Evolutionary conservation across 1,139 yeast species (phyloP), one percentile per base, ranked within the genome.

Genomic region (Candida albicans): DNA sequence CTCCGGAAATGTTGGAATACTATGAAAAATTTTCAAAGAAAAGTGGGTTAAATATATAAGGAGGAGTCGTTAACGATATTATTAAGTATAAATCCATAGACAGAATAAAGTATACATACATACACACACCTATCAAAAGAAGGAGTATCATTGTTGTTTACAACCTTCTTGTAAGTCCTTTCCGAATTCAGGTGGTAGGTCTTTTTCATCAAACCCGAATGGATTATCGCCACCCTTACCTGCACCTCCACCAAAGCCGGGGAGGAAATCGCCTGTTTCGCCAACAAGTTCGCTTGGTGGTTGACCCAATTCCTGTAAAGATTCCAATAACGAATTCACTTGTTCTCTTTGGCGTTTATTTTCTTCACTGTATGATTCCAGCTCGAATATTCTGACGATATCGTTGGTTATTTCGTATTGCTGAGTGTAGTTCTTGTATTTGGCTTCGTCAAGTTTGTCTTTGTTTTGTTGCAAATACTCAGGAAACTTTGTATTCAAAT

Each of bases 281-380:
- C 88, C 91, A 49, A 85, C 80, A 39, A 88, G 71, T 43, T 87
- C 95, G 25, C 77, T 65, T 3, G 99, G 99, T 0, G 96, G 96
- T 56, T 89, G 87, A 0, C 98, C 97, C 39, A 88, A 70, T 44
- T 84, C 91, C 55, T 87, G 90, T 62, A 87, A 79, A 11, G 77
- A 70, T 51, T 87, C 95, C 54, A 90, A 68, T 50, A 82, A 75
- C 8, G 65, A 48, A 54, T 82, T 75, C 46, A 85, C 72, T 52
- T 71, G 69, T 44, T 78, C 78, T 59, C 85, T 68, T 60, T 79
- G 73, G 41, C 66, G 67, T 43, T 66, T 64, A 49, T 76, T 72
- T 10, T 73, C 73, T 49, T 84, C 87, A 40, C 68, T 64, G 55
- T 81, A 85, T 40, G 64, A 70, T 0, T 75, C 67, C 9, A 70